Conservation (phyloP, 345 rosid species). For the Brassica nigra region DNA sequence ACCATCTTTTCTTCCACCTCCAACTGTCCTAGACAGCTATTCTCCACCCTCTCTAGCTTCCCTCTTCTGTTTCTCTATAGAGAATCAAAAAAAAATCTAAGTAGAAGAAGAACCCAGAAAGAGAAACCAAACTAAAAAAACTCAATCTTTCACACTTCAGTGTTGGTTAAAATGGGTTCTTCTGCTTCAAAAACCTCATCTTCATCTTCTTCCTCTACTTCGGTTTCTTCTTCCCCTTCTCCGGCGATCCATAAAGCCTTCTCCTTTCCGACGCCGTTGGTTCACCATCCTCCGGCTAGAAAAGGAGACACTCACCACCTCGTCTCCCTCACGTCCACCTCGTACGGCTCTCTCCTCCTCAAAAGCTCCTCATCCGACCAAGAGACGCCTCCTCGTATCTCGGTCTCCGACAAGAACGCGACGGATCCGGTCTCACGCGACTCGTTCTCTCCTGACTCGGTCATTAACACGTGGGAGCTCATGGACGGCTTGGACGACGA, state of each 20-base stretch:
- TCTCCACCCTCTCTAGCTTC: constrained; percentile 43
- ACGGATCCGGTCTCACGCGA: constrained; percentile 31
- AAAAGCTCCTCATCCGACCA: constrained; percentile 29
- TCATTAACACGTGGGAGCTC: constrained; percentile 94
- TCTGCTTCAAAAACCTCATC: constrained; percentile 58
- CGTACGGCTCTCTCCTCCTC: constrained; percentile 78
- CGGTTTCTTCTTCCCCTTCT: constrained; percentile 42
- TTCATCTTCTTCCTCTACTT: constrained; percentile 39
- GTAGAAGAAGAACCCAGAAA: constrained; percentile 9
- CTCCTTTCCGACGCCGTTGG: constrained; percentile 67
- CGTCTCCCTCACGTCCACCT: constrained; percentile 80
- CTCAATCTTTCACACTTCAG: not conserved
- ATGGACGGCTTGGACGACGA: constrained; percentile 92
- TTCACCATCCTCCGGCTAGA: constrained; percentile 82
- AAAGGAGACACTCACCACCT: constrained; percentile 92
- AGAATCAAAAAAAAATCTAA: not conserved
- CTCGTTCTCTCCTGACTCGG: constrained; percentile 72
- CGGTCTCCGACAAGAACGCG: constrained; percentile 30
- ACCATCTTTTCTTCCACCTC: constrained; percentile 30
- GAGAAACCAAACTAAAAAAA: not conserved
- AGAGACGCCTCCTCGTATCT: constrained; percentile 29
- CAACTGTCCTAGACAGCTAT: constrained; percentile 63
- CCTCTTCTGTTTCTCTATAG: constrained; percentile 21
- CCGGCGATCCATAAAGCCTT: constrained; percentile 52
- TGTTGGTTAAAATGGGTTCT: constrained; percentile 63